These are phyloP conservation scores for Entomortierella parvispora DNA, from an alignment of 192 early-diverging fungal species.

Conservation along the genomic window DNA sequence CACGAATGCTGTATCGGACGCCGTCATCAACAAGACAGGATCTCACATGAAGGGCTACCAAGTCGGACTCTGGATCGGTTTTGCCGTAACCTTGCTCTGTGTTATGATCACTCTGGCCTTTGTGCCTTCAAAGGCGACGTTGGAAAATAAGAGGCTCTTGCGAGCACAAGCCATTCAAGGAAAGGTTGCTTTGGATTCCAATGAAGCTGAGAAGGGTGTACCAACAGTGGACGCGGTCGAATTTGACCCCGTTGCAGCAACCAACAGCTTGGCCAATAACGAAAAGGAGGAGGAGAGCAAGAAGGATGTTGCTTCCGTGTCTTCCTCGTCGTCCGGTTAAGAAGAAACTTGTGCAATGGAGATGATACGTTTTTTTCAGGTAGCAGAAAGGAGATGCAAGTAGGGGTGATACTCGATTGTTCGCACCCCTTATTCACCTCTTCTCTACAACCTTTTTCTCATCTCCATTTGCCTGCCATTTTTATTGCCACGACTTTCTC, in stretches of 20 bases:
- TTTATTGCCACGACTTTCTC: too few relatives aligned
- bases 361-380: constrained; percentile 39
- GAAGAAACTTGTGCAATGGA: background rate
- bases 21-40: constrained; percentile 42
- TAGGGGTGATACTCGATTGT: background rate
- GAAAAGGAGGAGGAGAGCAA: background rate
- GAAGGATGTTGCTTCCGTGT: background rate
- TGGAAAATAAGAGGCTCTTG: constrained; percentile 38
- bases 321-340: background rate
- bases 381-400: too few relatives aligned
- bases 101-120: constrained; percentile 40
- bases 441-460: constrained; percentile 29
- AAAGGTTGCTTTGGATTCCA: background rate
- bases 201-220: background rate
- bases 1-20: constrained; percentile 49
- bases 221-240: background rate
- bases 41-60: constrained; percentile 40
- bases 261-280: too few relatives aligned
- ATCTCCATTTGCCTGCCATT: background rate
- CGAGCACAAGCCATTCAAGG: constrained; percentile 6
- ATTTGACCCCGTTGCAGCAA: background rate
- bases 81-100: constrained; percentile 40
- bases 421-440: background rate
- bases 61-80: constrained; percentile 48
- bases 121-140: constrained; percentile 40